These are phyloP conservation scores for Aspergillus sp. DNA, from an alignment of 2,329 filamentous ascomycete species.

Conservation along the genomic window DNA sequence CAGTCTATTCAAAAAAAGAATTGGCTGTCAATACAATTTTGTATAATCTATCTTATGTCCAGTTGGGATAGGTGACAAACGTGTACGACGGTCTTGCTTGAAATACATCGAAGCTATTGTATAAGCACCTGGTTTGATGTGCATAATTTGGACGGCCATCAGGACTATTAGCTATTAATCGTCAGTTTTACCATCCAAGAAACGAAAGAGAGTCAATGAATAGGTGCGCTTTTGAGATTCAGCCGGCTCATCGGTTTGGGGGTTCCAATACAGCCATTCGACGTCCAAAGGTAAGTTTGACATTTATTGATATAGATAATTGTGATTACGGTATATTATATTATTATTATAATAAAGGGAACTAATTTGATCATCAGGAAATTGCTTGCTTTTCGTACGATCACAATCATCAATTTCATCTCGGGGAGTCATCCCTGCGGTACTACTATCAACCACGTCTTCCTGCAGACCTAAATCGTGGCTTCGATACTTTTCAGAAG, in stretches of 20 bases:
- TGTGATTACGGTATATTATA: too few relatives aligned
- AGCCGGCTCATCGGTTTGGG: slow-evolving; percentile 65
- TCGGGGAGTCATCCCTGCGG: slow-evolving; percentile 72
- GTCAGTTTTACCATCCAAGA: background rate
- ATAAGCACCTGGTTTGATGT: too few relatives aligned
- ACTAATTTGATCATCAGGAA: slow-evolving; percentile 53
- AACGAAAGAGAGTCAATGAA: slow-evolving; percentile 21
- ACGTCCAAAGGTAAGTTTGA: slow-evolving; percentile 60
- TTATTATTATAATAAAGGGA: too few relatives aligned
- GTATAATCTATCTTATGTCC: too few relatives aligned
- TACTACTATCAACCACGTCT: slow-evolving; percentile 81
- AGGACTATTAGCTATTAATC: too few relatives aligned
- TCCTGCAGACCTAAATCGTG: slow-evolving; percentile 68
- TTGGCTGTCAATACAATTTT: background rate
- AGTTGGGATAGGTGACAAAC: too few relatives aligned
- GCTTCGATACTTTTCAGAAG: slow-evolving; percentile 78
- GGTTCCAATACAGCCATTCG: slow-evolving; percentile 67
- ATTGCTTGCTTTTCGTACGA: slow-evolving; percentile 93
- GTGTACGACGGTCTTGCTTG: too few relatives aligned
- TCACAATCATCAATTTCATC: slow-evolving; percentile 68
- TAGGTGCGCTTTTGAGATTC: slow-evolving; percentile 54
- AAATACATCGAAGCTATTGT: too few relatives aligned
- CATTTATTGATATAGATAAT: background rate
- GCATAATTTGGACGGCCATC: too few relatives aligned
- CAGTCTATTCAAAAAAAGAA: background rate